Base-by-base conservation (phyloP, 2,329 filamentous ascomycete genomes). In the Lasiodiplodia sp. region DNA sequence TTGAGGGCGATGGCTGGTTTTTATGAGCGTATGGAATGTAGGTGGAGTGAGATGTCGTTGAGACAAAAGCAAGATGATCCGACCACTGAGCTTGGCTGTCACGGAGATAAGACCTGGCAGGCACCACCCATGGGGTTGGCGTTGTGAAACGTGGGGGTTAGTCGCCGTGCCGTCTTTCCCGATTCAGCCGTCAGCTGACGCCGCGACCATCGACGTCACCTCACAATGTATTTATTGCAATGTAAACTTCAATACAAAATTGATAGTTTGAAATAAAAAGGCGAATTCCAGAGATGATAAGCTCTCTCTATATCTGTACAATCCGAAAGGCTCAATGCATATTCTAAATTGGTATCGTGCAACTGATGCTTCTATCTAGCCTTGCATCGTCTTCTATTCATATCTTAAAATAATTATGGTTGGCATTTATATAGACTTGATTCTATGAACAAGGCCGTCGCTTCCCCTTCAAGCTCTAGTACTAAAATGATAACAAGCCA, bases 11-110 rank as follows among this genome's bases (percentile, higher is more conserved):
- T 34, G 44, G n/a, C 28, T n/a, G 8, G 25, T 23, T 23, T 52
- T 64, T 64, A 62, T 51, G 40, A 28, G 23, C 40, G 58, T 40
- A 62, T 34, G 23, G 40, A 40, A 51, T 16, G 40, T n/a, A 31
- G 58, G 58, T 64, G 60, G 60, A 51, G 60, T 64, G 60, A 64
- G 60, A 37, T 49, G 60, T 37, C 2, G 60, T 64, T n/a, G 60
- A 57, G 18, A 57, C 18, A 47, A 47, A n/a, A 10, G 40, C 3
- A 37, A 11, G 60, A 21, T 52, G 60, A 52, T 64, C 47, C 28
- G 60, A 52, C 47, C 60, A 60, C 14, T 60, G 40, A n/a, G 49
- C 49, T 52, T 47, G 38, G 40, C 23, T 34, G 23, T 40, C 11
- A 40, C 40, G 25, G 44, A 64, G 60, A 52, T 52, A 64, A 64